A percentile compares a stretch with the other conserved stretches of the same genome.
Evolutionary conservation across 2,329 filamentous ascomycete species (phyloP).

Genomic region (Graphilbum fragrans): DNA sequence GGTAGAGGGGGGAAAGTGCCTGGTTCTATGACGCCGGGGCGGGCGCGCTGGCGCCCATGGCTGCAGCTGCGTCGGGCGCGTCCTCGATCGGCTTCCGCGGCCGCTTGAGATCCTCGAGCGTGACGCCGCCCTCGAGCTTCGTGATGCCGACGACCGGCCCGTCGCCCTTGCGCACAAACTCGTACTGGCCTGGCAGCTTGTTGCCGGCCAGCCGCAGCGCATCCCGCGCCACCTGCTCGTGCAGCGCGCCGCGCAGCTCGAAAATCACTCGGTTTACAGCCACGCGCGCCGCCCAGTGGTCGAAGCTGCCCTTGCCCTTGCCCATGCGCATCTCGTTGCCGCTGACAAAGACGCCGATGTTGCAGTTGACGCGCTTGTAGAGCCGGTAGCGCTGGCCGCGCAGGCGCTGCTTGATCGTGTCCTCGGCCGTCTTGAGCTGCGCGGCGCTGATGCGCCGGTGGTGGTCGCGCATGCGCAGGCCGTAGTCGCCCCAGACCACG

Average conservation of each 20-base stretch:
- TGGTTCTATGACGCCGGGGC: background rate
- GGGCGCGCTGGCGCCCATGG: conserved; percentile 13
- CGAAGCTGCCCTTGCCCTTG: conserved; percentile 95
- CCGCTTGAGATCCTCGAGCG: conserved; percentile 70
- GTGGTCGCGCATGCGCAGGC: conserved; percentile 85
- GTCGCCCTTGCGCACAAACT: conserved; percentile 90
- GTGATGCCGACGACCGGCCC: conserved; percentile 84
- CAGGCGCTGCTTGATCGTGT: conserved; percentile 80
- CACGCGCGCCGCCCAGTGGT: conserved; percentile 88
- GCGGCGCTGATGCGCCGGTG: conserved; percentile 79
- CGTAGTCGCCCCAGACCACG: conserved; percentile 92
- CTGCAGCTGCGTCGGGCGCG: conserved; percentile 7
- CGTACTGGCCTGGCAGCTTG: conserved; percentile 84
- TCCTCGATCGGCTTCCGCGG: conserved; percentile 49
- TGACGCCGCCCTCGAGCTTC: conserved; percentile 70
- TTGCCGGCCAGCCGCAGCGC: conserved; percentile 89
- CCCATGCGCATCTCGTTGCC: conserved; percentile 99
- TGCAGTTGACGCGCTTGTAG: conserved; percentile 83
- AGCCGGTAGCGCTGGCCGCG: conserved; percentile 86
- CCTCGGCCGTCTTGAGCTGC: conserved; percentile 82
- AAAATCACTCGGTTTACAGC: conserved; percentile 86
- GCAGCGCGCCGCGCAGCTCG: conserved; percentile 80
- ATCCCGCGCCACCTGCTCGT: conserved; percentile 90
- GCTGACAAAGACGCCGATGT: conserved; percentile 88
- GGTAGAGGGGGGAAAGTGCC: no score